Evolutionary conservation across 2,329 filamentous ascomycete species (phyloP), one percentile per base, ranked within the genome.

Genomic region (Fusarium decemcellulare): DNA sequence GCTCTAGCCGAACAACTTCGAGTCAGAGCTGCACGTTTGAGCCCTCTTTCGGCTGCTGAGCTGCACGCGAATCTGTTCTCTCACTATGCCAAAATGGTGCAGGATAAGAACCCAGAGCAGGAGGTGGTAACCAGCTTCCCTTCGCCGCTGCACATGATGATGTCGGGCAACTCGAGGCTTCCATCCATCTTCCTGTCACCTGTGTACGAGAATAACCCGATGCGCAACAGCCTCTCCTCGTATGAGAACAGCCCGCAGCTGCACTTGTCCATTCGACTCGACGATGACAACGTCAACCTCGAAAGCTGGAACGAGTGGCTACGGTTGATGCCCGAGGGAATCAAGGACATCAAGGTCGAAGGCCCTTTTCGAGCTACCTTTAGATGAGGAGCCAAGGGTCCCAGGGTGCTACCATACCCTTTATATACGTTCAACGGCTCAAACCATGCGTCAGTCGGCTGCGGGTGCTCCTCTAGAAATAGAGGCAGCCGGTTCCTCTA

Each of bases 221-320:
- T 80, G 47, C 77, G 79, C 48, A 79, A 73, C 66, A 81, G 77
- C 53, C 77, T 81, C 52, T 80, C 80, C 8, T 79, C 80, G 8
- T 79, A 80, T 40, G 81, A 83, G 52, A 82, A 82, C n/a, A 83
- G 81, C 29, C 80, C 83, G 3, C 83, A 86, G 58, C 65, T 89
- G 37, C 84, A 83, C 54, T 73, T 90, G 8, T 85, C 83, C 10
- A 81, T 89, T 58, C 81, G 83, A 29, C 76, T 89, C 43, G 81
- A 81, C 3, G 86, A 88, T 42, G 85, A 87, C 27, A 81, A 81
- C 32, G 77, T 87, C 63, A 84, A 87, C 63, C 74, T 85, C 56
- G 86, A 89, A 53, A 83, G 78, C 58, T 88, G 87, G 87, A 80
- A 83, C 57, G 87, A 89, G 72, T 89, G 87, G 86, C 76, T 90